Base-by-base conservation (phyloP, 768 basidiomycete genomes). In the Podaxis sp. region DNA sequence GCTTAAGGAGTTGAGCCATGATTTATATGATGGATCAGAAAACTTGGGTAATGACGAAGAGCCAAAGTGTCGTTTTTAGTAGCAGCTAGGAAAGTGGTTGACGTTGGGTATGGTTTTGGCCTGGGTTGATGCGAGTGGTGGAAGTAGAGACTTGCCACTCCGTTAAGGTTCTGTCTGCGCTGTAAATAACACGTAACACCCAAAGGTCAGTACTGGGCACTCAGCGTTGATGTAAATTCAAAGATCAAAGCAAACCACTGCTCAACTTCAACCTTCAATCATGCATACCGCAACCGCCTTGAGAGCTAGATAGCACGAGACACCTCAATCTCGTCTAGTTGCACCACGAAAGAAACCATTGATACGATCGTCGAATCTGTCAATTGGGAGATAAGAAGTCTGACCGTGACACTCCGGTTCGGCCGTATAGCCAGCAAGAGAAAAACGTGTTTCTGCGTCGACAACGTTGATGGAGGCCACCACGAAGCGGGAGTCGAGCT, bases 331-430 rank as follows among this genome's bases (percentile, higher is more conserved):
- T 2, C 19, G 49, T 13, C 51, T 39, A 30, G 69, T 72, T 12
- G 73, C 75, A 7, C 87, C 87, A 78, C 87, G 0, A 86, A 86
- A 61, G 89, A 90, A 4, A 81, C 85, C 0, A 69, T 98, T 0
- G 89, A 96, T 57, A 74, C 87, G n/a, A 83, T 98, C 64, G 84
- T 95, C 4, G 86, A 88, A 56, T 85, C 90, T 1, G 83, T 91
- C 2, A 90, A 91, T 68, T 97, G 97, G 0, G 97, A 99, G 70
- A 92, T 99, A 40, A 82, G 97, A 48, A 92, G 91, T 63, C 96
- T 95, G 0, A 84, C 97, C 64, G 99, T 96, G 87, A 88, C 90
- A 0, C 80, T 99, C 6, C 92, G 99, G 70, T 95, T 99, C 69
- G 85, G 88, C 1, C 96, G 82, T 71, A 73, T 84, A 17, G 74